phyloP scores from a whole-genome alignment of 768 basidiomycete genomes.

The Chalciporus pseudorubinellus region DNA sequence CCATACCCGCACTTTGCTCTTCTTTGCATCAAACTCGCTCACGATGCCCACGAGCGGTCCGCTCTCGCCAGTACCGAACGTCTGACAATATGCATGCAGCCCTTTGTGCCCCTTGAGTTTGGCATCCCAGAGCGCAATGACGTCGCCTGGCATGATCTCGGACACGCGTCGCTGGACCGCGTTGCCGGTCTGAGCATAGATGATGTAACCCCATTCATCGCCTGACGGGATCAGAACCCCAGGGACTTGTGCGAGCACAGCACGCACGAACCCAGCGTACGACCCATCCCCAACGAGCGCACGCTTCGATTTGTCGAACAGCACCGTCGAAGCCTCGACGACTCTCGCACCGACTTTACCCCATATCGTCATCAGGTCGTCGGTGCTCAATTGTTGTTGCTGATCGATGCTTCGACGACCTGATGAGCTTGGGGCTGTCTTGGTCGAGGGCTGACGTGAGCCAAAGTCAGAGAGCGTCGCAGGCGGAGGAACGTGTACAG shows the following conservation, averaged over 20 bases:
- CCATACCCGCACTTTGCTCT: slow-evolving; percentile 79
- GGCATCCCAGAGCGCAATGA: slow-evolving; percentile 73
- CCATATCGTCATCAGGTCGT: slow-evolving; percentile 70
- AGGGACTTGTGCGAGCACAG: slow-evolving; percentile 65
- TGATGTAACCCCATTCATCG: slow-evolving; percentile 62
- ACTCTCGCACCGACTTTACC: slow-evolving; percentile 74
- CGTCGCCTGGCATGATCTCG: slow-evolving; percentile 86
- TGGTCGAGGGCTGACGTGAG: slow-evolving; percentile 5
- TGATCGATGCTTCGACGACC: slow-evolving; percentile 26
- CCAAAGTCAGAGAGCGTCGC: slow-evolving; percentile 6
- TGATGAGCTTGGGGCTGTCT: slow-evolving; percentile 2
- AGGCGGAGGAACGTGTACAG: slow-evolving; percentile 29
- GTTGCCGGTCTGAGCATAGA: slow-evolving; percentile 68
- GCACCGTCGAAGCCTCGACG: slow-evolving; percentile 60
- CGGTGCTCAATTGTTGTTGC: slow-evolving; percentile 41
- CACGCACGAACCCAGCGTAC: slow-evolving; percentile 71
- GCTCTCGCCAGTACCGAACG: slow-evolving; percentile 46
- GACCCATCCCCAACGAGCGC: slow-evolving; percentile 82
- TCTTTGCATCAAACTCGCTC: slow-evolving; percentile 81
- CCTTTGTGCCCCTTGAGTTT: slow-evolving; percentile 80
- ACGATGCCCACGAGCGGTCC: slow-evolving; percentile 70
- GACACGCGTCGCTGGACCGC: slow-evolving; percentile 70
- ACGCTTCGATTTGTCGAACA: slow-evolving; percentile 77
- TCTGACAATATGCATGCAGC: slow-evolving; percentile 67
- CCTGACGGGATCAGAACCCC: slow-evolving; percentile 43